Evolutionary conservation across 2,329 filamentous ascomycete genomes (phyloP).

Genomic region (Nemania bipapillata): DNA sequence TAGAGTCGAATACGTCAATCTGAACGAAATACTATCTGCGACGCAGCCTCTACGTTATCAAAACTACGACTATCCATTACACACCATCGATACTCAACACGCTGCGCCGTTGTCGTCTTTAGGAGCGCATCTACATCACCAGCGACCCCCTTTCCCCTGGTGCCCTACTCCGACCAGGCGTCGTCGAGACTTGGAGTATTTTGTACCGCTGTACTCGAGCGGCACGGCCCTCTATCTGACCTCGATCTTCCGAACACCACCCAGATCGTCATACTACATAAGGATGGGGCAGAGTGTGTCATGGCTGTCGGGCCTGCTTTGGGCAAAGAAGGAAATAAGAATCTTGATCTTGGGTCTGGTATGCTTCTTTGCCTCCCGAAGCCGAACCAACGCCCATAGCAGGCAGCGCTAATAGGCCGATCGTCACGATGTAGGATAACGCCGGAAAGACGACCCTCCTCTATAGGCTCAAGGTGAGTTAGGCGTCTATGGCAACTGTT

Average conservation of each 20-base stretch:
- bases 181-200: neutral
- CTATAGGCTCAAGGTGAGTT: constrained; percentile 87
- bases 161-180: constrained; percentile 4
- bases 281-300: constrained; percentile 72
- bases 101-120: constrained; percentile 5
- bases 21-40: neutral
- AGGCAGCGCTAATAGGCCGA: constrained; percentile 29
- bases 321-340: constrained; percentile 96
- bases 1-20: neutral
- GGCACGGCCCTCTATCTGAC: constrained; percentile 14
- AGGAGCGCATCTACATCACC: constrained; percentile 16
- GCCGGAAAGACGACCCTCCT: constrained; percentile 97
- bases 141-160: constrained; percentile 29
- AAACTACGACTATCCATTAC: neutral
- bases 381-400: constrained; percentile 27
- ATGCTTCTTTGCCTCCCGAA: constrained; percentile 52
- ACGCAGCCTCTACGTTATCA: neutral
- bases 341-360: constrained; percentile 95
- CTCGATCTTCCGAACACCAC: neutral
- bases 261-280: constrained; percentile 7
- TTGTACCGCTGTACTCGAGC: constrained; percentile 17
- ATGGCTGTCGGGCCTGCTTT: constrained; percentile 78
- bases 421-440: constrained; percentile 75
- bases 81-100: neutral
- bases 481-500: neutral